These are phyloP conservation scores for Pythium grandisporangium DNA, from an alignment of 352 stramenopile genomes.

Conservation along the genomic window DNA sequence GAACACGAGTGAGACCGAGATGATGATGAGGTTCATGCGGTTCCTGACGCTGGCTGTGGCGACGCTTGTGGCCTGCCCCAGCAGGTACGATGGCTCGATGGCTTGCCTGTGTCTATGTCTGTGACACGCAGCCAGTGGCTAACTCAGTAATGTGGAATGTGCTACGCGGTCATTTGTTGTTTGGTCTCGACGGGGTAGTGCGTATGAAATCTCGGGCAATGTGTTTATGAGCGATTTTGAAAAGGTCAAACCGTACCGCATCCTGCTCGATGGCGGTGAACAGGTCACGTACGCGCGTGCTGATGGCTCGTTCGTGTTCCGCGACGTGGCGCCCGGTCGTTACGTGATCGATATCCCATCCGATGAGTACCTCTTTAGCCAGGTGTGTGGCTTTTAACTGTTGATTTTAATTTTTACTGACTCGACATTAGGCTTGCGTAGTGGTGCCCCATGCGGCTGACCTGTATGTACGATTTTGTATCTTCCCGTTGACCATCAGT, in stretches of 20 bases:
- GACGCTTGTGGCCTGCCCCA: no score
- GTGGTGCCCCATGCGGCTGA: constrained; percentile 1
- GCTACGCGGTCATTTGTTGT: no score
- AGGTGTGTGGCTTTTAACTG: constrained; percentile 14
- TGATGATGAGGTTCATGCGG: no score
- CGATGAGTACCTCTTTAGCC: constrained; percentile 60
- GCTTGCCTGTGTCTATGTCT: no score
- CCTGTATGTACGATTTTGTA: no score
- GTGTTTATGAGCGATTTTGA: constrained; percentile 37
- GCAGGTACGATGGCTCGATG: no score
- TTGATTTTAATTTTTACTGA: no score
- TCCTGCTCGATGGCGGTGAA: constrained; percentile 69
- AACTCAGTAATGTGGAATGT: no score
- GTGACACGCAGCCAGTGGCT: no score
- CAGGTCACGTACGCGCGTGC: constrained; percentile 53
- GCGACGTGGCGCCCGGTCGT: constrained; percentile 52
- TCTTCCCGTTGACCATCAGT: constrained; percentile 18
- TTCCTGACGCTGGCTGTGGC: no score
- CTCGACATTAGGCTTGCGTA: constrained; percentile 5
- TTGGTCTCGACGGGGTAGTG: no score
- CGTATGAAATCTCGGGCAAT: constrained; percentile 47
- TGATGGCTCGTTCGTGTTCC: constrained; percentile 65
- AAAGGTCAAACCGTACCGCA: constrained; percentile 47
- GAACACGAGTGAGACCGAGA: no score
- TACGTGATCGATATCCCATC: constrained; percentile 74